phyloP scores from a whole-genome alignment of 2,329 filamentous ascomycete genomes.

The Phoma herbarum region DNA sequence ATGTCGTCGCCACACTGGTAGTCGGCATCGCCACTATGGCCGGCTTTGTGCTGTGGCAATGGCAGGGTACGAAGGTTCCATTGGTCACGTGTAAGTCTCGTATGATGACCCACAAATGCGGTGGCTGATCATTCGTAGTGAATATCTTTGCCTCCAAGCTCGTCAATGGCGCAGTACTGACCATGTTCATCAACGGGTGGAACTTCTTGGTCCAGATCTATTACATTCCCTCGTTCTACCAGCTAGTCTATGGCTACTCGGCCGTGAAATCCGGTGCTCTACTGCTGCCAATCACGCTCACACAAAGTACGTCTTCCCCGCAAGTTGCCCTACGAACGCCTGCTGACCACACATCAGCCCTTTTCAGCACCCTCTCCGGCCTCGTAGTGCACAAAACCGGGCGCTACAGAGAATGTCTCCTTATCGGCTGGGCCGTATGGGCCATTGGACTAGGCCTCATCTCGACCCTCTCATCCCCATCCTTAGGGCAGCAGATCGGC shows the following conservation, averaged over 20 bases:
- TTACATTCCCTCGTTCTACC: conserved; percentile 69
- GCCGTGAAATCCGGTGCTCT: conserved; percentile 62
- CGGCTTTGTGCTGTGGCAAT: conserved; percentile 64
- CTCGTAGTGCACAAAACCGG: conserved; percentile 31
- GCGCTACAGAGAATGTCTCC: conserved; percentile 31
- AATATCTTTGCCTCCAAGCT: conserved; percentile 28
- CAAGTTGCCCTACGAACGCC: neutral
- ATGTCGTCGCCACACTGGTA: conserved; percentile 61
- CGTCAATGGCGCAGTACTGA: conserved; percentile 31
- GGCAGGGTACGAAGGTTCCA: conserved; percentile 65
- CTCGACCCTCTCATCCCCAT: conserved; percentile 27
- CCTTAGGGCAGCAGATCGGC: conserved; percentile 30
- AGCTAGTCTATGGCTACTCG: conserved; percentile 63
- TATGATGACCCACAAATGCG: neutral
- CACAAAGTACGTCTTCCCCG: conserved; percentile 37
- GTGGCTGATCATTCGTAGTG: conserved; percentile 19
- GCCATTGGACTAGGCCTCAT: conserved; percentile 30
- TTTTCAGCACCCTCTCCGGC: conserved; percentile 34
- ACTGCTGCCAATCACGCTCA: conserved; percentile 57
- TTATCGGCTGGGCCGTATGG: conserved; percentile 34
- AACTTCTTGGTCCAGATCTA: conserved; percentile 69
- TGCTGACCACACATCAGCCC: conserved; percentile 12
- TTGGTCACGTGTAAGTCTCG: conserved; percentile 62
- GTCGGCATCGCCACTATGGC: conserved; percentile 60
- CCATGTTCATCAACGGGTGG: conserved; percentile 67